Conservation (phyloP, 768 basidiomycete species). For the Phylloporus arenicola region DNA sequence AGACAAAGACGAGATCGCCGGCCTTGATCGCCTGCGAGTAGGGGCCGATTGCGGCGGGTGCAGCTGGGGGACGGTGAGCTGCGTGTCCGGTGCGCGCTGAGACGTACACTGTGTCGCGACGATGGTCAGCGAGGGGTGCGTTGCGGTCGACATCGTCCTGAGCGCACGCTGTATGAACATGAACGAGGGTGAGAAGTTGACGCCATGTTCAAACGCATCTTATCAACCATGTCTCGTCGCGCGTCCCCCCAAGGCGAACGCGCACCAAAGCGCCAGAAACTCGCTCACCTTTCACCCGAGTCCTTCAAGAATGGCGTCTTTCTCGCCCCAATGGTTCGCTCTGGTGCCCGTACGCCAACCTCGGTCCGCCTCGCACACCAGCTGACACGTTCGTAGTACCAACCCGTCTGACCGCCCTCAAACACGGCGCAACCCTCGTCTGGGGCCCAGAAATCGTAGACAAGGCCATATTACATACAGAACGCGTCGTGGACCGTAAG, state of each 20-base stretch:
- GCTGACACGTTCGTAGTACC: slow-evolving; percentile 51
- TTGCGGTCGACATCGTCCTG: slow-evolving; percentile 27
- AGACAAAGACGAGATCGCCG: slow-evolving; percentile 81
- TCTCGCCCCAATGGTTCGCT: slow-evolving; percentile 98
- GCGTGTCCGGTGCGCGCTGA: too few relatives aligned
- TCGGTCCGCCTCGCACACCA: neutral
- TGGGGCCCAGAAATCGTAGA: slow-evolving; percentile 98
- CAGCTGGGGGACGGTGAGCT: slow-evolving; percentile 39
- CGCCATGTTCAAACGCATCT: slow-evolving; percentile 3
- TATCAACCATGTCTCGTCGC: slow-evolving; percentile 46
- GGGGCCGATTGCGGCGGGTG: slow-evolving; percentile 77
- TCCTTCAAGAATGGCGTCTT: slow-evolving; percentile 88
- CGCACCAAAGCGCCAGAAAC: slow-evolving; percentile 47
- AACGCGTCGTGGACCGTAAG: slow-evolving; percentile 84
- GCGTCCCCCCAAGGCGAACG: slow-evolving; percentile 30
- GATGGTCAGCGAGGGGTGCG: slow-evolving; percentile 32
- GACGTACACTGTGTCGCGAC: slow-evolving; percentile 32
- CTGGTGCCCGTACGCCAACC: slow-evolving; percentile 69
- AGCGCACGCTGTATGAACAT: neutral
- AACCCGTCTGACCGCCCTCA: slow-evolving; percentile 78
- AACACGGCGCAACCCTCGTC: slow-evolving; percentile 89
- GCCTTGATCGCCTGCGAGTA: slow-evolving; percentile 85
- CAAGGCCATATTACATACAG: slow-evolving; percentile 85
- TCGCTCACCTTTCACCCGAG: slow-evolving; percentile 56
- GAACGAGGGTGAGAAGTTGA: neutral